These are phyloP conservation scores for Schizonepeta tenuifolia DNA, from an alignment of 257 asterid genomes.

Conservation along the genomic window DNA sequence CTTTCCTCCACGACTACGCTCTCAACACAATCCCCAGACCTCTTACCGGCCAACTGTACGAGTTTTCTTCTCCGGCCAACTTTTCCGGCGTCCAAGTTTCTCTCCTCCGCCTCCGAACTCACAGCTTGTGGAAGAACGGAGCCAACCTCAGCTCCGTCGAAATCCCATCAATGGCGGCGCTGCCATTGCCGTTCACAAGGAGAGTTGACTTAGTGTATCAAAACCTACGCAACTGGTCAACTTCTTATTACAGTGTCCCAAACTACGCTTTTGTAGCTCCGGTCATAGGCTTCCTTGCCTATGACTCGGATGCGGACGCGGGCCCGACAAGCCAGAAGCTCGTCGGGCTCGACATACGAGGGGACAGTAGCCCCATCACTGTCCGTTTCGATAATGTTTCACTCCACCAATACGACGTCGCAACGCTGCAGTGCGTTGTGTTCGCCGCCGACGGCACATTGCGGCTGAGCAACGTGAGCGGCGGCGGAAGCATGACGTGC, in stretches of 20 bases:
- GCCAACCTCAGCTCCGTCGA: conserved; percentile 43
- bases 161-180: conserved; percentile 48
- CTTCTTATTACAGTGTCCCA: conserved; percentile 59
- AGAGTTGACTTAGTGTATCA: conserved; percentile 67
- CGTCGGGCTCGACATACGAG: conserved; percentile 40
- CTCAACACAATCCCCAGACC: conserved; percentile 37
- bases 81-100: conserved; percentile 54
- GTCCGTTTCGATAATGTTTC: conserved; percentile 48
- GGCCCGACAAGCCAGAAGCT: conserved; percentile 24
- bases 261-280: conserved; percentile 61
- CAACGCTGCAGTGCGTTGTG: conserved; percentile 50
- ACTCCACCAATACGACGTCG: neutral
- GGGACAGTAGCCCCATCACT: conserved; percentile 40
- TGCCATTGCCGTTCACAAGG: conserved; percentile 59
- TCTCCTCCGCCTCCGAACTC: conserved; percentile 53
- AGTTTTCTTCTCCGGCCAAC: conserved; percentile 59
- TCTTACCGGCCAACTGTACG: conserved; percentile 58
- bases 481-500: conserved; percentile 38
- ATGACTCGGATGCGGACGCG: conserved; percentile 45
- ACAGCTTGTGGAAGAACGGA: conserved; percentile 56
- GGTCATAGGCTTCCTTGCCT: conserved; percentile 65
- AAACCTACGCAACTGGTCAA: conserved; percentile 72
- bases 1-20: conserved; percentile 52
- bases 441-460: conserved; percentile 50
- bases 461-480: conserved; percentile 53